phyloP scores from a whole-genome alignment of 2,329 filamentous ascomycete species.

The Curvularia spicifera region DNA sequence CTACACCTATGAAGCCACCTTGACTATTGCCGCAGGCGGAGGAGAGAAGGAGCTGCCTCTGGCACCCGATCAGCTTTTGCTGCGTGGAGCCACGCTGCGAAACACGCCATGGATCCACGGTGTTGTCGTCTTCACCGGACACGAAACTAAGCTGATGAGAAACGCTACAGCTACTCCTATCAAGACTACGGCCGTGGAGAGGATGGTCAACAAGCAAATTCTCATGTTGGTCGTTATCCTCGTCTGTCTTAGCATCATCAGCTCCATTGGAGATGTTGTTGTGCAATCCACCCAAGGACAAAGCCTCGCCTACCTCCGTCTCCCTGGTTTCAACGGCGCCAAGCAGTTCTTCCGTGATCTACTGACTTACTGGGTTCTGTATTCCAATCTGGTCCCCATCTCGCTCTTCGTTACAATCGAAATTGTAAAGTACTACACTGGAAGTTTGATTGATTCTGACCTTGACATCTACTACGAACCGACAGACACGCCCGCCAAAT shows the following conservation, averaged over 20 bases:
- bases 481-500: conserved; percentile 93
- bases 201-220: conserved; percentile 91
- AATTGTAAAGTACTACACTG: conserved; percentile 97
- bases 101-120: conserved; percentile 98
- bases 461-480: conserved; percentile 97
- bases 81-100: conserved; percentile 89
- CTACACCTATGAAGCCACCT: conserved; percentile 95
- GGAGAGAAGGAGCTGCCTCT: conserved; percentile 91
- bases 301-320: conserved; percentile 74
- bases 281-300: conserved; percentile 68
- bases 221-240: conserved; percentile 87
- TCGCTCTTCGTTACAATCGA: conserved; percentile 98
- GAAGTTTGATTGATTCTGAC: conserved; percentile 96
- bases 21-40: conserved; percentile 88
- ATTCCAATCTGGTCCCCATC: conserved; percentile 94
- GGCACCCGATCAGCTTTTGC: conserved; percentile 88
- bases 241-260: conserved; percentile 82
- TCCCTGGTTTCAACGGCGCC: conserved; percentile 67
- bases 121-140: conserved; percentile 93
- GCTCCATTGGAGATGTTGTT: conserved; percentile 88
- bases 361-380: conserved; percentile 97
- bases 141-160: conserved; percentile 98
- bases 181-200: conserved; percentile 95
- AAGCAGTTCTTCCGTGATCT: conserved; percentile 91
- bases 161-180: conserved; percentile 97